These are phyloP conservation scores for Panicum miliaceum DNA, from an alignment of 176 grass and related monocot species.

Conservation along the genomic window DNA sequence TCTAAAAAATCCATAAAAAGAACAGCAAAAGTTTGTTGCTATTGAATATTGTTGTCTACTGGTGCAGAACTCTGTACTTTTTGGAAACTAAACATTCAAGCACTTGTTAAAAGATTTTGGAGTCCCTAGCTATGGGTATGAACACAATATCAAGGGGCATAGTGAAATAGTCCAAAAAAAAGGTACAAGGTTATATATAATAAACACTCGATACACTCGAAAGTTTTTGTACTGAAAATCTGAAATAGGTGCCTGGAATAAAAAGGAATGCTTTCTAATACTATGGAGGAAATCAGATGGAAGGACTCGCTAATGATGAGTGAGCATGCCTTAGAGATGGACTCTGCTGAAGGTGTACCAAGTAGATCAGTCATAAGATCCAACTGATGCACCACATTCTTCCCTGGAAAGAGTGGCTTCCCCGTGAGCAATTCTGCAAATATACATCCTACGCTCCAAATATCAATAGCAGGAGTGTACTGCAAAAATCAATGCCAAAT, in stretches of 20 bases:
- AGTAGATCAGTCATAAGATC: slow-evolving; percentile 96
- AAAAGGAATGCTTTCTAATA: neutral
- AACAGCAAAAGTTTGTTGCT: slow-evolving; percentile 14
- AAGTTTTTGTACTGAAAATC: neutral
- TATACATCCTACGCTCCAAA: slow-evolving; percentile 95
- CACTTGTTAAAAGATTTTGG: neutral
- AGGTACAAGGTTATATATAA: slow-evolving; percentile 2
- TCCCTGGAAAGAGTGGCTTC: slow-evolving; percentile 91
- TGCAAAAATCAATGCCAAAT: slow-evolving; percentile 49
- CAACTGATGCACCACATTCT: slow-evolving; percentile 95
- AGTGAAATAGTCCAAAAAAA: slow-evolving; percentile 7
- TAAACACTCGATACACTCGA: slow-evolving; percentile 18
- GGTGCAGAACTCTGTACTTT: neutral
- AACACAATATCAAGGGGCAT: slow-evolving; percentile 1
- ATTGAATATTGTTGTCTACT: slow-evolving; percentile 9
- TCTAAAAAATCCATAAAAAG: neutral
- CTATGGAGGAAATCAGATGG: neutral
- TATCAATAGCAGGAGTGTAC: slow-evolving; percentile 95
- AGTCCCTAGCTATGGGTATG: neutral
- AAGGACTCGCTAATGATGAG: slow-evolving; percentile 7
- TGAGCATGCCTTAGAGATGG: slow-evolving; percentile 66
- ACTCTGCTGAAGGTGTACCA: slow-evolving; percentile 84
- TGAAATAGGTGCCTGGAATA: slow-evolving; percentile 7
- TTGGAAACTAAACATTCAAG: no score
- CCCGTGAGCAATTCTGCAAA: slow-evolving; percentile 92